Evolutionary conservation across 208 protist genomes (phyloP).

Genomic region (Leishmania major): DNA sequence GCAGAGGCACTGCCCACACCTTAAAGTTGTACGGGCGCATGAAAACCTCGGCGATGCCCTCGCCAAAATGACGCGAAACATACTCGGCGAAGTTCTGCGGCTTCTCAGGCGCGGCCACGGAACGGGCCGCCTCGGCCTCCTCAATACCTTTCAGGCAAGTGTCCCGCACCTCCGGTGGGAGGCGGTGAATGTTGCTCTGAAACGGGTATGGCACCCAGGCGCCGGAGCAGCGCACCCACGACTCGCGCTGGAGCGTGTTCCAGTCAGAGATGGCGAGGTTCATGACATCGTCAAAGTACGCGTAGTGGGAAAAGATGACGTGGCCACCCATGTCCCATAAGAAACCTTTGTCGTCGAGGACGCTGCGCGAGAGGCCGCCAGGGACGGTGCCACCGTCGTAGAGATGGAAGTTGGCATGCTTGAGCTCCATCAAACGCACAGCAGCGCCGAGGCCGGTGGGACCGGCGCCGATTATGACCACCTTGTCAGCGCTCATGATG

Average conservation of each 20-base stretch:
- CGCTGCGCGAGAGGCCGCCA: slow-evolving; percentile 65
- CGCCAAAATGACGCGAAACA: slow-evolving; percentile 61
- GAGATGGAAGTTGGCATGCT: slow-evolving; percentile 54
- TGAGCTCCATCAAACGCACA: slow-evolving; percentile 57
- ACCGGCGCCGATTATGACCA: slow-evolving; percentile 70
- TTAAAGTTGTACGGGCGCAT: slow-evolving; percentile 88
- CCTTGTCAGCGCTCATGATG: slow-evolving; percentile 23
- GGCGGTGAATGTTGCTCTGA: slow-evolving; percentile 80
- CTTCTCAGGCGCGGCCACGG: slow-evolving; percentile 4
- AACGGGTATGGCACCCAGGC: slow-evolving; percentile 78
- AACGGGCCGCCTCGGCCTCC: slow-evolving; percentile 24
- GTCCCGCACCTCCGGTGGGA: slow-evolving; percentile 49
- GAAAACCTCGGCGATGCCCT: slow-evolving; percentile 65
- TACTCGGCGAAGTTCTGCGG: slow-evolving; percentile 56
- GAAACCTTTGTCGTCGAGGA: slow-evolving; percentile 60
- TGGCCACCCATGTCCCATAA: slow-evolving; percentile 82
- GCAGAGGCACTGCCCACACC: slow-evolving; percentile 74
- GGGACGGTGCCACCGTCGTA: slow-evolving; percentile 44
- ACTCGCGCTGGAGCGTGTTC: slow-evolving; percentile 64
- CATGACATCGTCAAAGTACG: slow-evolving; percentile 84
- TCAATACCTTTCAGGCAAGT: slow-evolving; percentile 54
- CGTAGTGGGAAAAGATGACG: slow-evolving; percentile 87
- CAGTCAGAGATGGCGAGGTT: slow-evolving; percentile 49
- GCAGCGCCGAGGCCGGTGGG: slow-evolving; percentile 73
- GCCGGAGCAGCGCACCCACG: slow-evolving; percentile 51